A percentile compares a stretch with the other conserved stretches of the same genome.
These are phyloP conservation scores for Tieghemiomyces parasiticus DNA, from an alignment of 192 early-diverging fungal species.

Conservation along the genomic window DNA sequence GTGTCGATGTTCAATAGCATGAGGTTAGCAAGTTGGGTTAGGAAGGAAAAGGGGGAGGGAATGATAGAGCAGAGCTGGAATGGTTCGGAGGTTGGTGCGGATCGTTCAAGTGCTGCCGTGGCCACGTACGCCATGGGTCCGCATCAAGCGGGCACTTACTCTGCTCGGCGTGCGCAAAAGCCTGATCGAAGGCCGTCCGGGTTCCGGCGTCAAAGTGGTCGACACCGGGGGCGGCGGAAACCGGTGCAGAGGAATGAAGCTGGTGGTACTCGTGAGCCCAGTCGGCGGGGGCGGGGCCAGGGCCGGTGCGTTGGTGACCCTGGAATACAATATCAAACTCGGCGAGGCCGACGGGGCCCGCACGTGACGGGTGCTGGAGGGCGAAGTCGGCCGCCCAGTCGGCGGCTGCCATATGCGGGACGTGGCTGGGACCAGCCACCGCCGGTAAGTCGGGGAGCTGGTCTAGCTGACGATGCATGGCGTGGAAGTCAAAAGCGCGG, in stretches of 20 bases:
- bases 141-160: neutral
- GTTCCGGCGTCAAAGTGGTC: constrained; percentile 17
- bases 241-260: constrained; percentile 12
- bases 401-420: constrained; percentile 13
- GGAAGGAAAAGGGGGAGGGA: neutral
- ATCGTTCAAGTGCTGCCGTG: constrained; percentile 15
- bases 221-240: constrained; percentile 9
- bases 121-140: neutral
- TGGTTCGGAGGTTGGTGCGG: constrained; percentile 13
- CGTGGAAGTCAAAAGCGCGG: constrained; percentile 47
- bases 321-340: constrained; percentile 27
- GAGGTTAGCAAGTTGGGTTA: constrained; percentile 5
- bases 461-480: constrained; percentile 54
- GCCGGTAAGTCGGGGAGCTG: constrained; percentile 20
- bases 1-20: neutral
- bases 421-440: constrained; percentile 1
- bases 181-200: constrained; percentile 51
- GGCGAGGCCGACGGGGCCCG: constrained; percentile 15
- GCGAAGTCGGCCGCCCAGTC: constrained; percentile 65
- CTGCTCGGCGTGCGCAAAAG: constrained; percentile 43
- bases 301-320: constrained; percentile 12
- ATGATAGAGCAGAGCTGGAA: neutral
- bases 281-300: constrained; percentile 16
- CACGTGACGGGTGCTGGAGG: constrained; percentile 28
- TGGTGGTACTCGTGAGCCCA: constrained; percentile 38